Evolutionary conservation across 2,329 filamentous ascomycete genomes (phyloP).

Genomic region (Whalleya microplaca): DNA sequence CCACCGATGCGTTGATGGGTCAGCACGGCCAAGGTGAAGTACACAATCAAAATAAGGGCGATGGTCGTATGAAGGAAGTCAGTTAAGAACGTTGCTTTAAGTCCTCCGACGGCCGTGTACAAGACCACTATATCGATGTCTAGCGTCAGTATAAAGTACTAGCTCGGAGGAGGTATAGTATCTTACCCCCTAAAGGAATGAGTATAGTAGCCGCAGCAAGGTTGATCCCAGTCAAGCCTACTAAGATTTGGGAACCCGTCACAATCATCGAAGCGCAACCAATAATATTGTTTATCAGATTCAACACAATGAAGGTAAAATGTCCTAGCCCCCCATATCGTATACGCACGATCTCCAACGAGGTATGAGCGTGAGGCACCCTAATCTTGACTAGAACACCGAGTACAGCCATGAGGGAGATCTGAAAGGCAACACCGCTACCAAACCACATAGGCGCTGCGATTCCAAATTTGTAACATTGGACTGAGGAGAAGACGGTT

Average conservation of each 20-base stretch:
- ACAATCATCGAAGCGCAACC: conserved; percentile 51
- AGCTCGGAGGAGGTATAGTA: not conserved
- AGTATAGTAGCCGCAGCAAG: conserved; percentile 50
- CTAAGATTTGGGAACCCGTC: conserved; percentile 48
- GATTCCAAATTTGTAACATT: conserved; percentile 33
- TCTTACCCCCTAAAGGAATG: conserved; percentile 47
- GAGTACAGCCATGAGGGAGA: conserved; percentile 52
- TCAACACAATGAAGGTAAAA: conserved; percentile 45
- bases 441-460: conserved; percentile 32
- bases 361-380: conserved; percentile 55
- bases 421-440: conserved; percentile 44
- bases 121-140: conserved; percentile 41
- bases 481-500: conserved; percentile 41
- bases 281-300: conserved; percentile 48
- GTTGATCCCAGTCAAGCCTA: conserved; percentile 52
- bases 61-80: conserved; percentile 53
- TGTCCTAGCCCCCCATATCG: conserved; percentile 49
- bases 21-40: conserved; percentile 50
- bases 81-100: conserved; percentile 54
- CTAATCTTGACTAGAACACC: conserved; percentile 53
- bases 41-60: conserved; percentile 51
- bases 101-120: conserved; percentile 51
- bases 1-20: conserved; percentile 47
- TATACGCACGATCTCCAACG: conserved; percentile 52
- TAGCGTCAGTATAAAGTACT: not conserved